Conservation (phyloP, 1,284 basidiomycete species). For the Xanthoconium separans region DNA sequence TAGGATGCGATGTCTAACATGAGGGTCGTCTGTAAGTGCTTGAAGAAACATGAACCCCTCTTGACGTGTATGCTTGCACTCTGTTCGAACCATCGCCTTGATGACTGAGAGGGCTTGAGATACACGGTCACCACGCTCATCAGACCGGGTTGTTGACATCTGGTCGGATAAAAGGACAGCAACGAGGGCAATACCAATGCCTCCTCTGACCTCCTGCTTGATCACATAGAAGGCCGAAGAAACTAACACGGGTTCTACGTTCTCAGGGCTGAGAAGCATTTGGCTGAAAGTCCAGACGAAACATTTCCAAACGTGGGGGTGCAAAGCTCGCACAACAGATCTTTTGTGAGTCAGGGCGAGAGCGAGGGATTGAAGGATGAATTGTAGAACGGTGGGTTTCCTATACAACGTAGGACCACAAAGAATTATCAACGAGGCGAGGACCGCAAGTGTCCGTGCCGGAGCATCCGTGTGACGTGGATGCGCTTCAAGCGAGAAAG, state of each 20-base stretch:
- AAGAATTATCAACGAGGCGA: conserved; percentile 50
- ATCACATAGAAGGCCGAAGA: conserved; percentile 41
- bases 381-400: conserved; percentile 39
- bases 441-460: conserved; percentile 36
- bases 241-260: conserved; percentile 13
- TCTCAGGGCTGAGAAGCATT: conserved; percentile 16
- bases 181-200: conserved; percentile 41
- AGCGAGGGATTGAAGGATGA: conserved; percentile 39
- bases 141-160: neutral
- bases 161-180: conserved; percentile 35
- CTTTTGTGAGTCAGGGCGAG: conserved; percentile 34
- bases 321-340: conserved; percentile 36
- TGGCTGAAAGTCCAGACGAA: conserved; percentile 52
- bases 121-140: conserved; percentile 22
- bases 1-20: conserved; percentile 12
- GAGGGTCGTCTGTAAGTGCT: conserved; percentile 34
- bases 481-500: conserved; percentile 24
- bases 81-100: conserved; percentile 37
- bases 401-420: conserved; percentile 45
- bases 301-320: conserved; percentile 50
- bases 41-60: conserved; percentile 42
- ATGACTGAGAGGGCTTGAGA: conserved; percentile 38
- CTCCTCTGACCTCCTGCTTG: conserved; percentile 43
- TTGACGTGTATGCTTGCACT: conserved; percentile 27
- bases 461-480: conserved; percentile 33